Base-by-base conservation (phyloP, 23 red algal genomes). In the Chondrus crispus region DNA sequence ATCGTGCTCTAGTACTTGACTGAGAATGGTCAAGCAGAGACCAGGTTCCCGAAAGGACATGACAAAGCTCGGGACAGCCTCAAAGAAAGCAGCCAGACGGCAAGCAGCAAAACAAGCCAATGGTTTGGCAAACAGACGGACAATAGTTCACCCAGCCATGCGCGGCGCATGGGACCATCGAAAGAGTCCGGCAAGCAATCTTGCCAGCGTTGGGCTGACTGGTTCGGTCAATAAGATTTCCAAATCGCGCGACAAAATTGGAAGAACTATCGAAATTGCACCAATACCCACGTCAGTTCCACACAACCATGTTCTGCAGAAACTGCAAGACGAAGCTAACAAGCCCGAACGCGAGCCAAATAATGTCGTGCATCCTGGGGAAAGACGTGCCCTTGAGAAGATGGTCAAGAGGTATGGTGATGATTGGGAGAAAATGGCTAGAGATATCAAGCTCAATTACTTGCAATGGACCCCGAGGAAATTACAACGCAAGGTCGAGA, bases 391-490 rank as follows among this genome's bases (percentile, higher is more conserved):
- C 0, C 51, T 92, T n/a, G 77, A 82, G 62, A 42, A 51, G 11
- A 52, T 92, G 57, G 22, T 92, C 26, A 12, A 36, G 77, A 60
- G 51, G 16, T 68, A 82, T 68, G 89, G 89, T 12, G 60, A 83
- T 66, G 47, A 92, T 64, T 92, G 79, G 76, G 66, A 72, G 57
- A 77, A 75, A 35, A 92, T 92, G 89, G 41, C 76, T 30, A 71
- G 89, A n/a, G 79, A 92, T 49, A 73, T 92, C 43, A 92, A 92
- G 62, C 89, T 92, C 26, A 92, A 92, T 62, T 92, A 92, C 64
- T 62, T 92, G 39, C 89, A 92, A 22, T 92, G 57, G 54, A 92
- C 89, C 3, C 76, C 89, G 3, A 84, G 36, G 20, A 75, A 92
- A 46, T 43, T 92, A 62, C 74, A 46, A 52, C 46, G 46, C 26